Base-by-base conservation (phyloP, 257 asterid genomes). In the Primulina tabacum region DNA sequence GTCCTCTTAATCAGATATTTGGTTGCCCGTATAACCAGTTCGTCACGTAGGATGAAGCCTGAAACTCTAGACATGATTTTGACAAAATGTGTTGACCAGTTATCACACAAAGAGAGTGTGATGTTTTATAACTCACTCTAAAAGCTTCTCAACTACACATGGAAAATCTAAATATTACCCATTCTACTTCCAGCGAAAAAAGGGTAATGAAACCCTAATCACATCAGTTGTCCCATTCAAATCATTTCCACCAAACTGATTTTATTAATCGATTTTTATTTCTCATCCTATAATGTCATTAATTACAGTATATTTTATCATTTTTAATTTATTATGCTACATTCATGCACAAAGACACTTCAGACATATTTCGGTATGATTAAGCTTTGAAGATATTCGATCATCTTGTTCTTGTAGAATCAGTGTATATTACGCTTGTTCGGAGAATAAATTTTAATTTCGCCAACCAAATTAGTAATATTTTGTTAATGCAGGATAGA, bases 401-500 rank as follows among this genome's bases (percentile, higher is more conserved):
- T 20, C 30, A n/a, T 57, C 30, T 57, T n/a, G 62, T 57, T 18
- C 29, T 33, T 32, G 50, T 21, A 62, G 24, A 6, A 30, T 30
- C 38, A 21, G 5, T 17, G 18, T 17, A 7, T 43, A 43, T 12
- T 43, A 43, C 53, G 6, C n/a, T 50, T 17, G 57, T 50, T 50
- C 16, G 55, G 7, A 14, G 34, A n/a, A 21, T 37, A 21, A 26
- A 67, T 43, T 6, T 64, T 28, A 30, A 29, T 24, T 71, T 59
- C 40, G 11, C 57, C 34, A 33, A 68, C 69, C 71, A 55, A 70
- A 53, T 70, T 64, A 21, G 65, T 18, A 62, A 58, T 68, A 16
- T 66, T 52, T 65, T 62, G 79, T 64, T 79, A 69, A 71, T 81
- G 80, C 80, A 92, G 98, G 98, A 88, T 78, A 87, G 96, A 79